These are phyloP conservation scores for Dimargaris verticillata DNA, from an alignment of 192 early-diverging fungal genomes.

Conservation along the genomic window DNA sequence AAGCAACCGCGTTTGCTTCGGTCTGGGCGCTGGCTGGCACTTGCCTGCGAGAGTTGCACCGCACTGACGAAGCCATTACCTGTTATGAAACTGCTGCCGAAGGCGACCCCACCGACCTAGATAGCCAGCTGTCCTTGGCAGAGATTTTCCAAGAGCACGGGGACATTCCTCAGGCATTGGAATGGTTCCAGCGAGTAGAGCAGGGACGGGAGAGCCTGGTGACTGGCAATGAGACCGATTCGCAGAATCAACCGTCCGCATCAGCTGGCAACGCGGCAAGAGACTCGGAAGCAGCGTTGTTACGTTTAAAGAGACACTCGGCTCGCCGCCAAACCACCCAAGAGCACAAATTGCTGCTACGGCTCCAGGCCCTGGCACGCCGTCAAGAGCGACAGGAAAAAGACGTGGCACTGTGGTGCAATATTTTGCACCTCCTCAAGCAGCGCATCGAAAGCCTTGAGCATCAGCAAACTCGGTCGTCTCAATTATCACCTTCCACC, in stretches of 20 bases:
- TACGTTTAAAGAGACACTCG: not conserved
- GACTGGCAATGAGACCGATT: not conserved
- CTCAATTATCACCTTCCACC: slow-evolving; percentile 21
- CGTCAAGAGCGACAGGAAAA: not conserved
- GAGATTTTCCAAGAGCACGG: slow-evolving; percentile 49
- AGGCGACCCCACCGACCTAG: slow-evolving; percentile 33
- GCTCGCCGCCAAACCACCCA: not conserved
- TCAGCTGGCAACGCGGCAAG: not conserved
- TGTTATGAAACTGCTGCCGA: slow-evolving; percentile 31
- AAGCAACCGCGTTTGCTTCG: slow-evolving; percentile 15
- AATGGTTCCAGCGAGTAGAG: slow-evolving; percentile 21
- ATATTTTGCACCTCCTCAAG: not conserved
- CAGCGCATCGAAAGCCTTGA: slow-evolving; percentile 1
- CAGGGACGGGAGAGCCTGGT: slow-evolving; percentile 15
- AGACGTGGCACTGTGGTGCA: slow-evolving; percentile 8
- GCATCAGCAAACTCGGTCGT: slow-evolving; percentile 16
- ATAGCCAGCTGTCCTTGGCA: slow-evolving; percentile 39
- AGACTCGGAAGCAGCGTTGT: not conserved
- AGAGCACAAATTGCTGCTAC: not conserved
- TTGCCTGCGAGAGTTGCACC: slow-evolving; percentile 39
- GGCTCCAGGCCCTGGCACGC: not conserved
- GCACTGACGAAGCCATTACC: slow-evolving; percentile 31
- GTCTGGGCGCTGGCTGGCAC: slow-evolving; percentile 40
- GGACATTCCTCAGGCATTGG: slow-evolving; percentile 17
- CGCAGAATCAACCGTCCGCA: not conserved